Evolutionary conservation across 345 rosid genomes (phyloP).

Genomic region (Eucalyptus decipiens): DNA sequence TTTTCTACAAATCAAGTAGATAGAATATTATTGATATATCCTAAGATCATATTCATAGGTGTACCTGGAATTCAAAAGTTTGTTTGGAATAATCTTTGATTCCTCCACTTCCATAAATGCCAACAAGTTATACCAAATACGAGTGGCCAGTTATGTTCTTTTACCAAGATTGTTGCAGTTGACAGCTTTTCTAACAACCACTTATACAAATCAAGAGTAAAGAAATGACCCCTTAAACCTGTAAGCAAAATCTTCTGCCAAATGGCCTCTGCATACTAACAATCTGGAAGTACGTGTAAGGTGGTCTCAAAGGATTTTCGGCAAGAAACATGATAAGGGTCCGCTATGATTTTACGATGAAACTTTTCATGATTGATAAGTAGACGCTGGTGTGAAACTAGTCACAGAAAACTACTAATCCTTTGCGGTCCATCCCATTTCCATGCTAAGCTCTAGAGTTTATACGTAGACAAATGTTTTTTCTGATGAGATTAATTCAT

Average conservation of each 20-base stretch:
- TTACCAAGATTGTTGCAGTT: not conserved
- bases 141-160: not conserved
- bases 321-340: not conserved
- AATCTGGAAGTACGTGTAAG: not conserved
- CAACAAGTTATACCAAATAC: not conserved
- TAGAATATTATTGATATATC: no score
- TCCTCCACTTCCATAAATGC: not conserved
- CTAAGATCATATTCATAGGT: not conserved
- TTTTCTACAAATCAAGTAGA: not conserved
- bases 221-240: not conserved
- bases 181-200: not conserved
- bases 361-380: not conserved
- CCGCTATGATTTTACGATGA: not conserved
- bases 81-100: not conserved
- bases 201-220: not conserved
- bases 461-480: not conserved
- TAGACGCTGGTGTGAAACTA: not conserved
- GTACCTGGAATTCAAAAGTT: not conserved
- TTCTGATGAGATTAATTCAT: no score
- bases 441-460: not conserved
- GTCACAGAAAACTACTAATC: not conserved
- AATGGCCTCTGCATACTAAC: not conserved
- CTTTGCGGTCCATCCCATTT: not conserved
- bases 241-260: not conserved
- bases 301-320: not conserved